phyloP scores from a whole-genome alignment of 2,329 filamentous ascomycete genomes.

The Fusarium decemcellulare region DNA sequence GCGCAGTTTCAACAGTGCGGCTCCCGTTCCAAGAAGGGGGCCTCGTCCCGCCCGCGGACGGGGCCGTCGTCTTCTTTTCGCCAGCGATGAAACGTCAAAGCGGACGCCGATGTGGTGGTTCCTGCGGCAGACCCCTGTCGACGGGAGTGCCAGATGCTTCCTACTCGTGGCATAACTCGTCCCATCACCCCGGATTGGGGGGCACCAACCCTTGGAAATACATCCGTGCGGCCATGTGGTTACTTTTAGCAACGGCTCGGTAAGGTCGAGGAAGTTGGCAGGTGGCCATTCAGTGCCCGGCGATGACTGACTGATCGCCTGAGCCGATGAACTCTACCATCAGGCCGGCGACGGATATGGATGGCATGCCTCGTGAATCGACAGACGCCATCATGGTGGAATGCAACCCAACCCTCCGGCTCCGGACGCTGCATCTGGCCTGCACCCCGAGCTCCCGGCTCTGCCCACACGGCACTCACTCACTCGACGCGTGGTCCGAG shows the following conservation, averaged over 20 bases:
- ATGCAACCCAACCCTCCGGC: background rate
- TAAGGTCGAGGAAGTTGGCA: background rate
- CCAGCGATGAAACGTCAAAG: conserved; percentile 31
- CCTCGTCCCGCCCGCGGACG: conserved; percentile 12
- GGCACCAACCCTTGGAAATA: conserved; percentile 13
- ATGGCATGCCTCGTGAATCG: no score
- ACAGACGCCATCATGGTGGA: background rate
- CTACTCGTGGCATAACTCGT: conserved; percentile 43
- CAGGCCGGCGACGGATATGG: no score
- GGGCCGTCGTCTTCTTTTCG: background rate
- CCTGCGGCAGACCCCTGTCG: conserved; percentile 21
- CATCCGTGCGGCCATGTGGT: conserved; percentile 40
- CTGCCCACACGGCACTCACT: background rate
- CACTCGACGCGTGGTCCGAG: no score
- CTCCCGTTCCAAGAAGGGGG: conserved; percentile 10
- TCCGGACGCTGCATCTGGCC: background rate
- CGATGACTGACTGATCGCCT: background rate
- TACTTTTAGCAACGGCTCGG: conserved; percentile 13
- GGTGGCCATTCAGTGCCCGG: background rate
- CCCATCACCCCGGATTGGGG: conserved; percentile 12
- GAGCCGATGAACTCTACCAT: no score
- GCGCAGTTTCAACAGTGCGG: conserved; percentile 31
- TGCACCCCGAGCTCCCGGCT: background rate
- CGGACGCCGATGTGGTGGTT: conserved; percentile 14
- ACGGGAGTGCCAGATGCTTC: conserved; percentile 24